phyloP scores from a whole-genome alignment of 768 basidiomycete genomes.

The Tulasnella sp. region DNA sequence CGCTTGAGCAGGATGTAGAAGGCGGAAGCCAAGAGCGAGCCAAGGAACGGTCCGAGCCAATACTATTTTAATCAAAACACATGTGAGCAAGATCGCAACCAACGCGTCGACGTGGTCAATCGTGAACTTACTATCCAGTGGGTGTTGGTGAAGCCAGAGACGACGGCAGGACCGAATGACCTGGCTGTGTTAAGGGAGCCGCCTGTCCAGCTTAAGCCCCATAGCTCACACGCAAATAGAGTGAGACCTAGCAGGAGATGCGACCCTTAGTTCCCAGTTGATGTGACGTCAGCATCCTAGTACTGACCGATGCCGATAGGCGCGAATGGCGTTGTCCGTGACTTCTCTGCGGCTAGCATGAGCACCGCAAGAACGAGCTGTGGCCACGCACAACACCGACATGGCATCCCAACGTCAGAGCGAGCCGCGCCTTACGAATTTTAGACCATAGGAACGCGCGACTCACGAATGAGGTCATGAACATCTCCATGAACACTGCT shows the following conservation, averaged over 20 bases:
- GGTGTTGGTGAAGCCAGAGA: conserved; percentile 44
- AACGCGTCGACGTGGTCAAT: neutral
- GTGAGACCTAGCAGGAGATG: conserved; percentile 30
- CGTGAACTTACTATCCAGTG: conserved; percentile 52
- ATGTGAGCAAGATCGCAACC: neutral
- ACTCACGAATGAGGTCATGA: conserved; percentile 49
- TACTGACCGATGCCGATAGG: conserved; percentile 48
- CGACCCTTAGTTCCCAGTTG: too few relatives aligned
- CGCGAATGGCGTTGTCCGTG: conserved; percentile 52
- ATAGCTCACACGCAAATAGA: conserved; percentile 53
- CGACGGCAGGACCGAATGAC: conserved; percentile 57
- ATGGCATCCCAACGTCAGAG: neutral
- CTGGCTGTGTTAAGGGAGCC: conserved; percentile 60
- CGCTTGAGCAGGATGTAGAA: conserved; percentile 32
- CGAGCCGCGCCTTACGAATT: too few relatives aligned
- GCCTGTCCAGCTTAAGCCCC: conserved; percentile 49
- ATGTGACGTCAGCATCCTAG: too few relatives aligned
- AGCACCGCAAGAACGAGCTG: conserved; percentile 41
- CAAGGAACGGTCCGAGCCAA: conserved; percentile 62
- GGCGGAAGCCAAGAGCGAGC: conserved; percentile 52
- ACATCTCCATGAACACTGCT: conserved; percentile 63
- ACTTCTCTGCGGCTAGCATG: conserved; percentile 66
- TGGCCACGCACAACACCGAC: neutral
- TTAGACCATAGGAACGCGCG: too few relatives aligned
- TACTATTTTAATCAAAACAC: conserved; percentile 33